Conservation (phyloP, 805 yeast genomes). For the Jamesozyma lodderae region DNA sequence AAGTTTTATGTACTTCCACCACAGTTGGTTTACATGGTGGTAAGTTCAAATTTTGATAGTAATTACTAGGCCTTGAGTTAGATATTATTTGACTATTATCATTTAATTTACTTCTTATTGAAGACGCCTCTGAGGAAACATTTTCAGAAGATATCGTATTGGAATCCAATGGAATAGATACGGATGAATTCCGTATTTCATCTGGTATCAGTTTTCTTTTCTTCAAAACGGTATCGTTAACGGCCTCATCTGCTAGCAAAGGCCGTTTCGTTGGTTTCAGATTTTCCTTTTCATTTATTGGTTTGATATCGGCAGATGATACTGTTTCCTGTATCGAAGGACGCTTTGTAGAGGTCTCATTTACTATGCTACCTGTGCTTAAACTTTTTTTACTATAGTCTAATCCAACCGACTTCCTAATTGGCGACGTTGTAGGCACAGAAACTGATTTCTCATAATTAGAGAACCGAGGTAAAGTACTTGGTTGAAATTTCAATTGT, state of each 20-base stretch:
- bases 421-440: not conserved
- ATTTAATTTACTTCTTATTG: not conserved
- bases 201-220: no score
- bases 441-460: conserved; percentile 5
- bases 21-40: conserved; percentile 11
- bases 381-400: conserved; percentile 2
- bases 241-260: no score
- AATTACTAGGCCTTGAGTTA: no score
- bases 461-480: conserved; percentile 20
- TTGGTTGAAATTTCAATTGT: conserved; percentile 33
- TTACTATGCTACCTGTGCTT: conserved; percentile 3
- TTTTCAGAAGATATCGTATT: not conserved
- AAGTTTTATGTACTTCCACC: not conserved
- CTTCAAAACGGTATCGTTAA: no score
- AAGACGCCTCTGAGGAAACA: not conserved
- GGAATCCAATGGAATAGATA: no score
- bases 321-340: not conserved
- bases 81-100: no score
- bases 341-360: not conserved
- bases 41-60: conserved; percentile 1
- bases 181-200: no score
- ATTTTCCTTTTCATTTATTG: not conserved
- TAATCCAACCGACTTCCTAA: not conserved
- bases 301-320: not conserved
- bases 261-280: no score